Conservation (phyloP, 2,329 filamentous ascomycete species). For the Aspergillus thermomutatus region DNA sequence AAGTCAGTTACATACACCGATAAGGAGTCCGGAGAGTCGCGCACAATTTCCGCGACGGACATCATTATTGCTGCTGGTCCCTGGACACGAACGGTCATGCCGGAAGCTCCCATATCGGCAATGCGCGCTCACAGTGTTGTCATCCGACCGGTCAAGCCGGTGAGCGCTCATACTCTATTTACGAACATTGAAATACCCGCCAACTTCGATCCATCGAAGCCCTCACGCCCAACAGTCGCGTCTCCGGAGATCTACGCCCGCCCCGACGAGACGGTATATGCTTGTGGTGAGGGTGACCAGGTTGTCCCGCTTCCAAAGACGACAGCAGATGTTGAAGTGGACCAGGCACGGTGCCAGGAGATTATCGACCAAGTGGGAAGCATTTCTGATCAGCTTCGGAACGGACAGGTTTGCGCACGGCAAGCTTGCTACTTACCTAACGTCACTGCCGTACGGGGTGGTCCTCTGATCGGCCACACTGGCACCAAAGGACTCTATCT, state of each 20-base stretch:
- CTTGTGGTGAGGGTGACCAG: conserved; percentile 85
- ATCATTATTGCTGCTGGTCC: conserved; percentile 61
- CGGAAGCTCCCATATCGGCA: conserved; percentile 55
- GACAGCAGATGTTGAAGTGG: conserved; percentile 71
- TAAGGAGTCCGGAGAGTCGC: conserved; percentile 47
- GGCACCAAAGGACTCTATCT: conserved; percentile 71
- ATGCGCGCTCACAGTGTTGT: conserved; percentile 63
- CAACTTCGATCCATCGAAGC: conserved; percentile 52
- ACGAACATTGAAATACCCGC: conserved; percentile 75
- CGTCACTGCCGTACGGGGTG: conserved; percentile 56
- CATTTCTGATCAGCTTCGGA: conserved; percentile 56
- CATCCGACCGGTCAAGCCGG: conserved; percentile 53
- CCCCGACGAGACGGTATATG: conserved; percentile 85
- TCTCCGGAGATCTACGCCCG: conserved; percentile 92
- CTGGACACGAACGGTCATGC: conserved; percentile 56
- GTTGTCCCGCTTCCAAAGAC: conserved; percentile 70
- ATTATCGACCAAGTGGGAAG: conserved; percentile 71
- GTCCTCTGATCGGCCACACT: conserved; percentile 75
- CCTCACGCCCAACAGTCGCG: conserved; percentile 59
- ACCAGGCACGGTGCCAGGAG: conserved; percentile 76
- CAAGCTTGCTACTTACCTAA: conserved; percentile 95
- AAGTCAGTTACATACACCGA: conserved; percentile 61
- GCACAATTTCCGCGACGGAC: conserved; percentile 56
- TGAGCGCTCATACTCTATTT: conserved; percentile 58
- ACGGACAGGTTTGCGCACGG: conserved; percentile 66